A percentile compares a stretch with the other conserved stretches of the same genome.
phyloP scores from a whole-genome alignment of 176 grass and related monocot species.

The Oryza longistaminata region DNA sequence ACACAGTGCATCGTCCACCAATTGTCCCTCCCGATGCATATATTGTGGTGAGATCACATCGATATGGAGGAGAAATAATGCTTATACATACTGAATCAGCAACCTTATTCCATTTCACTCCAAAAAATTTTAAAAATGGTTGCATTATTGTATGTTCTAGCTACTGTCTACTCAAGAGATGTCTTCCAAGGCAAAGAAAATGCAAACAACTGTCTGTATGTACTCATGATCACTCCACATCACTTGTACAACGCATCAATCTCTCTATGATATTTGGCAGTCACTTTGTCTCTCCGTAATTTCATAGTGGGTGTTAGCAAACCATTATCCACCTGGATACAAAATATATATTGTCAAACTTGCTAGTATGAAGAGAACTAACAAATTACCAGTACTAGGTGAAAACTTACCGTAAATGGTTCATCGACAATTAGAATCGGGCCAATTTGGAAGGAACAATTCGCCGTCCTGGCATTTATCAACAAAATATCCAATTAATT shows the following conservation, averaged over 20 bases:
- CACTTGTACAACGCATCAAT: constrained; percentile 66
- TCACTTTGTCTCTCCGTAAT: constrained; percentile 72
- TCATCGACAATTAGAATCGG: constrained; percentile 72
- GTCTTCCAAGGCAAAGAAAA: not conserved
- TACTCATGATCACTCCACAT: not conserved
- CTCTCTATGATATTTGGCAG: constrained; percentile 54
- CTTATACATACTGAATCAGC: not conserved
- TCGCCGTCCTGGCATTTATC: constrained; percentile 50
- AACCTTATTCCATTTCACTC: not conserved
- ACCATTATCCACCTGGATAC: constrained; percentile 76
- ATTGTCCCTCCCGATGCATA: not conserved
- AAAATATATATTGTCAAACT: not conserved
- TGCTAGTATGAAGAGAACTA: not conserved
- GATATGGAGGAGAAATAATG: not conserved
- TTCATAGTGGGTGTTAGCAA: constrained; percentile 98
- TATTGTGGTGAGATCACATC: not conserved
- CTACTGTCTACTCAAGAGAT: not conserved
- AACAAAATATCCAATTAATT: constrained; percentile 19
- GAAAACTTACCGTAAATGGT: constrained; percentile 67
- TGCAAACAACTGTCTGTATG: not conserved
- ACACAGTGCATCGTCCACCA: not conserved
- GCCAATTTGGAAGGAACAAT: constrained; percentile 73
- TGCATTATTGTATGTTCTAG: not conserved
- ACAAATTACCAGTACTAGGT: not conserved
- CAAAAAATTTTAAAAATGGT: not conserved